Evolutionary conservation across 352 stramenopile genomes (phyloP), one percentile per base, ranked within the genome.

Genomic region (Phytopythium oedochilum): DNA sequence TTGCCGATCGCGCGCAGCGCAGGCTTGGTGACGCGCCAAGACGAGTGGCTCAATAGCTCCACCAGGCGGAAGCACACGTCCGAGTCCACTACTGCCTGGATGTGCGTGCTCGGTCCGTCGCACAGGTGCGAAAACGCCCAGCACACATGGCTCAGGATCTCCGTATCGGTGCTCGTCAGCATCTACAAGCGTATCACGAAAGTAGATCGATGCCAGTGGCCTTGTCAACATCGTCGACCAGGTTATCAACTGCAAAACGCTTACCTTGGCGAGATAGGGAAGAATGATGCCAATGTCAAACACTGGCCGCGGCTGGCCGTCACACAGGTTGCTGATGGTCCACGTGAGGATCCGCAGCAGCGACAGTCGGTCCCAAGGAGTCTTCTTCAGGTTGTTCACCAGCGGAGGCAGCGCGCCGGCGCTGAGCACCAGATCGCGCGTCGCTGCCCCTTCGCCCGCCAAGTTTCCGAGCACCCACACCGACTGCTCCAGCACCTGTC

Each of bases 1-100:
- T 99, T 99, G n/a, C 96, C 96, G 64, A 99, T 98, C 17, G 96
- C 97, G 20, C 96, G 83, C 25, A 99, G 66, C 6, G 96, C 96
- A 14, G 96, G 96, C 62, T 99, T 99, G 11, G 94, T 98, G 1
- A 99, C 96, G 32, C 94, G 87, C 86, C 96, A 98, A 40, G 85
- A 98, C 58, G 62, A 96, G 75, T 88, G 87, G 56, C 81, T 78
- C 22, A 99, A 65, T 10, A 99, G 68, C 57, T 98, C 88, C 38
- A 99, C 95, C 11, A 99, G 77, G 2, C 94, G 86, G 29, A 87
- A 85, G 77, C 83, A 91, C 60, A 93, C 73, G 55, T 96, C 68
- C 36, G 89, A 82, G 57, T 97, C 84, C 44, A 98, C 92, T 1
- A 98, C 92, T 8, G 92, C 90, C 57, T 98, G 93, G 64, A 99